phyloP scores from a whole-genome alignment of 208 protist genomes.

The Trypanosoma avium region DNA sequence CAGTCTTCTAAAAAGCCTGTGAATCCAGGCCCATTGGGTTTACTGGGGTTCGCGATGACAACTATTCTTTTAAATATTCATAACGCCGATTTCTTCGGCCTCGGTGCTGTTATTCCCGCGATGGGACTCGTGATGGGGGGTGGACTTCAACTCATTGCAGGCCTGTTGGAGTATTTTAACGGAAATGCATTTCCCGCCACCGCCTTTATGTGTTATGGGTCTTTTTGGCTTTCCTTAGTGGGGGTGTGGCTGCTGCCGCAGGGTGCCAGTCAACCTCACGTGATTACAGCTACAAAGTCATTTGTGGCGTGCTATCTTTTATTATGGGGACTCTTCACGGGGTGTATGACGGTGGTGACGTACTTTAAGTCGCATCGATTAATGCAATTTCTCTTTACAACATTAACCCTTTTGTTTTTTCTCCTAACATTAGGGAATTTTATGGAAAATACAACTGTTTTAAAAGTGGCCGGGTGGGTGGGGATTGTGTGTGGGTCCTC shows the following conservation, averaged over 20 bases:
- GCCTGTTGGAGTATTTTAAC: constrained; percentile 7
- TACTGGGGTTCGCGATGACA: constrained; percentile 9
- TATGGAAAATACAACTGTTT: neutral
- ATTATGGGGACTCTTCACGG: constrained; percentile 23
- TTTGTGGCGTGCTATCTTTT: constrained; percentile 23
- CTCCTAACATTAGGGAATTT: neutral
- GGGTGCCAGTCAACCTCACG: neutral
- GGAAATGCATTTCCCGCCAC: neutral
- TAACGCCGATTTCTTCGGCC: constrained; percentile 6
- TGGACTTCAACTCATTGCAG: neutral
- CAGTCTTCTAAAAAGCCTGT: neutral
- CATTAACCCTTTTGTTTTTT: neutral
- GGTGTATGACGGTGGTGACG: constrained; percentile 3
- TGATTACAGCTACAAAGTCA: constrained; percentile 5
- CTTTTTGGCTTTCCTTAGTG: constrained; percentile 14
- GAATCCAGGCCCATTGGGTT: constrained; percentile 1
- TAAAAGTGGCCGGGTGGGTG: neutral
- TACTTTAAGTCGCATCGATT: neutral
- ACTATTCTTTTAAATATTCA: constrained; percentile 14
- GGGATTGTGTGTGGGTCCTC: neutral
- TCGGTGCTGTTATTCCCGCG: neutral
- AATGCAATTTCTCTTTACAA: constrained; percentile 1
- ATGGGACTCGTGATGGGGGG: constrained; percentile 4
- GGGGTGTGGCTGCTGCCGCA: constrained; percentile 2
- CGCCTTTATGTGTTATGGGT: constrained; percentile 8